These are phyloP conservation scores for Gossypium gossypioides DNA, from an alignment of 441 rosid genomes.

Conservation along the genomic window DNA sequence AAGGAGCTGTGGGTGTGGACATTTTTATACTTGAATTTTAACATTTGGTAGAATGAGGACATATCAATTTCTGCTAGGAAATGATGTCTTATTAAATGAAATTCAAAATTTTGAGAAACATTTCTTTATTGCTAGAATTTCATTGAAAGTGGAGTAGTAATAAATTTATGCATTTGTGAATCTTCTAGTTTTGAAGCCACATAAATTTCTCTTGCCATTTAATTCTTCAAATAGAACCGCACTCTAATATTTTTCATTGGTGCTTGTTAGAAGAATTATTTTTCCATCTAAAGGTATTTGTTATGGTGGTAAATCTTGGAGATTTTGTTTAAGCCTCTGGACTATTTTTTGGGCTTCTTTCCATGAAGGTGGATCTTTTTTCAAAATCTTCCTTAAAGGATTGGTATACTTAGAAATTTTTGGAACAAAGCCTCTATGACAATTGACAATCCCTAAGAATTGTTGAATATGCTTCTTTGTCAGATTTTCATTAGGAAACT, in stretches of 20 bases:
- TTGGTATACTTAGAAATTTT: neutral
- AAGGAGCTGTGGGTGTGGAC: no score
- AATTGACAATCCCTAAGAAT: neutral
- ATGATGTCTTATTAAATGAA: neutral
- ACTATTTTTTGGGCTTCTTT: neutral
- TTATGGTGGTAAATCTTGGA: neutral
- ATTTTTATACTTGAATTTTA: no score
- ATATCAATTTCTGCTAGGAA: no score
- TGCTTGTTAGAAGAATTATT: neutral
- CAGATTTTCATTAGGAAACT: neutral
- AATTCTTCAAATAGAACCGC: neutral
- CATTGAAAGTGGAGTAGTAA: neutral
- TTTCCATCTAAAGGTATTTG: neutral
- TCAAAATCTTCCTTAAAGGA: neutral
- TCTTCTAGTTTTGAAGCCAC: neutral
- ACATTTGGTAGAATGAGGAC: no score
- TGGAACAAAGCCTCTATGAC: neutral
- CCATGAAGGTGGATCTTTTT: neutral
- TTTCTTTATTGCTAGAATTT: neutral
- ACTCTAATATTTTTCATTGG: neutral
- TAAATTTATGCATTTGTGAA: neutral
- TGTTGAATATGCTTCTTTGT: neutral
- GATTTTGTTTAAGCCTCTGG: neutral
- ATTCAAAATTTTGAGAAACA: neutral
- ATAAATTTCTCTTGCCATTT: neutral